Evolutionary conservation across 768 basidiomycete genomes (phyloP), one percentile per base, ranked within the genome.

Genomic region (Suillus placidus): DNA sequence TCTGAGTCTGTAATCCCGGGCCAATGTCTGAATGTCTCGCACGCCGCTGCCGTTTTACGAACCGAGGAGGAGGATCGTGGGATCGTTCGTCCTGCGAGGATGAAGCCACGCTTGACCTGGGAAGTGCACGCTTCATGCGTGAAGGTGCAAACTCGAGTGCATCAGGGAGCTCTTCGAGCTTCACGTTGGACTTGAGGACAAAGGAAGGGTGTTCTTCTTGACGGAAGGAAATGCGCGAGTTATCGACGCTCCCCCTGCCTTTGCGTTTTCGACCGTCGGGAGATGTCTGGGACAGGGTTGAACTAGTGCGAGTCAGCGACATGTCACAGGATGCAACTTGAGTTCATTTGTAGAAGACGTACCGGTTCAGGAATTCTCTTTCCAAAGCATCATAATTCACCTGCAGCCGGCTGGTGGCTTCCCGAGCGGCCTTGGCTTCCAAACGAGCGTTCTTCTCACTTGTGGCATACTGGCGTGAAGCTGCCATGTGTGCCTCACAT

Each of bases 401-500:
- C 61, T 74, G 73, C 16, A 85, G 72, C 42, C 80, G 78, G 43
- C 80, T 77, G 40, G 73, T 75, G 66, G 84, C 82, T 26, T 74
- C 74, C 52, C 77, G 77, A 51, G 82, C 73, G 38, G 79, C 74
- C 32, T 78, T 67, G 10, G 79, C 81, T 64, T 67, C 64, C 60
- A 72, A 64, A n/a, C 70, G 54, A 38, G 75, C 71, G 23, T 68
- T 62, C 16, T 67, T 68, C 66, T 79, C 80, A 43, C 74, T 74
- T 51, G 72, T 66, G n/a, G 67, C 71, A 61, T 80, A 79, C 1
- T 72, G 78, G 12, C 71, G 64, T 13, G 81, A 68, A 1, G 75
- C 75, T 16, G 74, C 72, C 55, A 77, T 79, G 67, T 82, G 76
- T 16, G 74, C 70, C 56, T 85, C 81, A 71, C 83, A 84, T 45